Percentiles rank a stretch among this genome's conserved stretches.
Evolutionary conservation across 208 protist species (phyloP).

Genomic region (Entamoeba histolytica): DNA sequence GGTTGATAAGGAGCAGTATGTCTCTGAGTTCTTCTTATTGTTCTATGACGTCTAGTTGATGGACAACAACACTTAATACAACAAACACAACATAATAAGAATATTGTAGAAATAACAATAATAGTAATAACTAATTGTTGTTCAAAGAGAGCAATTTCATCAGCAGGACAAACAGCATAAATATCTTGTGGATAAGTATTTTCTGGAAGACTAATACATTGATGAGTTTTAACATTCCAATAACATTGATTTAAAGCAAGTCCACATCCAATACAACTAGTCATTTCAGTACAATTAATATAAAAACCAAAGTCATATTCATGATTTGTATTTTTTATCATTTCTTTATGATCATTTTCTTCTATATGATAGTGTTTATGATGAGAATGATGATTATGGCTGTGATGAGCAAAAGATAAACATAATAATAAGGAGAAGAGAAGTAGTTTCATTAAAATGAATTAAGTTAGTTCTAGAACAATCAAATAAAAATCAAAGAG

Average conservation of each 20-base stretch:
- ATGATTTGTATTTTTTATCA: too few relatives aligned
- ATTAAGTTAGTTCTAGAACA: too few relatives aligned
- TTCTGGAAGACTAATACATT: not conserved
- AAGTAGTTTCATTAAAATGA: too few relatives aligned
- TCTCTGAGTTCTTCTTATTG: not conserved
- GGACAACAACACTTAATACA: not conserved
- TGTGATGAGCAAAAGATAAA: too few relatives aligned
- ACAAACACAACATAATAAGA: not conserved
- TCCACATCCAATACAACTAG: not conserved
- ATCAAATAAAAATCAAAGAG: too few relatives aligned
- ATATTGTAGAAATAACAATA: not conserved
- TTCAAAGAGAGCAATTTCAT: not conserved
- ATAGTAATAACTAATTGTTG: not conserved
- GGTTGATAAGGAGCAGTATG: not conserved
- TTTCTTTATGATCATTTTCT: too few relatives aligned
- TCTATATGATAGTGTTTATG: too few relatives aligned
- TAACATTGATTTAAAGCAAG: not conserved
- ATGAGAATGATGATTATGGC: too few relatives aligned
- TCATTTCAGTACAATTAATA: not conserved
- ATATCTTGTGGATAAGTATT: not conserved
- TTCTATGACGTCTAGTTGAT: not conserved
- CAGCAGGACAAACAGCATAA: not conserved
- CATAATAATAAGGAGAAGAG: too few relatives aligned
- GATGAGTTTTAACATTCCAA: not conserved
- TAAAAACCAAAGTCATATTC: not conserved